Evolutionary conservation across 495 filamentous ascomycete species (phyloP), one percentile per base, ranked within the genome.

Genomic region (Podospora pseudoanserina): DNA sequence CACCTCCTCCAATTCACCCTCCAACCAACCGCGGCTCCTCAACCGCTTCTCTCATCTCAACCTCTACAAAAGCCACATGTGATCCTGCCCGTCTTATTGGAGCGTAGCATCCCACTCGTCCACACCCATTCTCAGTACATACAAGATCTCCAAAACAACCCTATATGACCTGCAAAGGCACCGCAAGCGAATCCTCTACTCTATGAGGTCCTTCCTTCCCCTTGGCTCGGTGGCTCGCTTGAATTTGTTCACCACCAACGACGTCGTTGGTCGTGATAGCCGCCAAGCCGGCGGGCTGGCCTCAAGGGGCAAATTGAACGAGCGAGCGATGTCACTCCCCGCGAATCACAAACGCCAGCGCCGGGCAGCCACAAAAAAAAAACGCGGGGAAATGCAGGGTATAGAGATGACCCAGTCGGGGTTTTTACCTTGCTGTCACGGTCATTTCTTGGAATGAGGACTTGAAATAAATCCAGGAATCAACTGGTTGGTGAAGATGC

Each of bases 311-410:
- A 66, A 66, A 63, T 66, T 66, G 64, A 49, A 11, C 19, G 39
- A 20, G 27, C 15, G 26, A 19, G 20, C 67, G 49, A 70, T 70
- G 68, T 64, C 60, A 66, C 60, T 65, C 68, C 68, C 68, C 64
- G 64, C 68, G 55, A 69, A 69, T 69, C 68, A 57, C 67, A 58
- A 58, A 54, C 27, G 39, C 19, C 20, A 49, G 16, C 13, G 58
- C 18, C 15, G 39, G 53, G 16, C 54, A 49, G 30, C 30, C 30
- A 32, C 4, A 5, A 49, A 11, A 20, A 11, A 20, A 60, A 64
- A 66, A 63, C 64, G 68, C 64, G 68, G 68, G 64, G 68, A 66
- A 68, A 63, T 68, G 60, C 20, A 56, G 60, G 39, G 39, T 16
- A 49, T 5, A 49, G 39, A 49, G 7, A 2, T 16, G 7, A 49